Evolutionary conservation across 2,329 filamentous ascomycete species (phyloP), one percentile per base, ranked within the genome.

Genomic region (Claviceps pazoutovae): DNA sequence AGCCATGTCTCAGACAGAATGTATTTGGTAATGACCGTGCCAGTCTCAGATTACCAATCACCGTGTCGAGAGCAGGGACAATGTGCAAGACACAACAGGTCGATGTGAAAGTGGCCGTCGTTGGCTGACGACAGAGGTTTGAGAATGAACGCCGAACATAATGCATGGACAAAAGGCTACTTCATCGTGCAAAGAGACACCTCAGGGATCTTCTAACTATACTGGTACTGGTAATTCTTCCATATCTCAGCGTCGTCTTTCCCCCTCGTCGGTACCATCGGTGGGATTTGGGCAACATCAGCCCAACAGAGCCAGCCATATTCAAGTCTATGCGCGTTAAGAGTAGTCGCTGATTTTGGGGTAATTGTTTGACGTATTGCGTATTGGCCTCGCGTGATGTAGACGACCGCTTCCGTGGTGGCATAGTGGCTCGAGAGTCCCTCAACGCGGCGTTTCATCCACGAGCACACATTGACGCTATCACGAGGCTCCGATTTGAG

Each of bases 381-480:
- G 49, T 76, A 69, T 5, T 77, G 68, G 56, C 87, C 83, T 48
- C 86, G 75, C 23, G 82, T 71, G 38, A 89, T 70, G 55, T 88
- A 82, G 21, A 90, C 76, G 16, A 90, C 80, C 0, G 85, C 84
- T 59, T 87, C 80, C 0, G 74, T 79, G 50, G 72, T 71, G 4
- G 78, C 74, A 59, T 83, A 85, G 9, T 81, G 75, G 52, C 76
- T 72, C 16, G 90, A 68, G 3, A 84, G 68, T 21, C 66, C 67
- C 57, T 84, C 80, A 21, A 78, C 75, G 50, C 71, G 77, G 55
- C 77, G 76, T 58, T 86, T 83, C 67, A 88, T 76, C 64, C 82
- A 84, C 0, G 80, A 84, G 62, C 83, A 88, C 4, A 87, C 82
- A 55, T 90, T 82, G 41, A 90, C 78, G 56, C 76, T 79, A 44